Percentiles rank a stretch among this genome's conserved stretches.
phyloP scores from a whole-genome alignment of 2,329 filamentous ascomycete genomes.

The Arthrobotrys entomopaga region DNA sequence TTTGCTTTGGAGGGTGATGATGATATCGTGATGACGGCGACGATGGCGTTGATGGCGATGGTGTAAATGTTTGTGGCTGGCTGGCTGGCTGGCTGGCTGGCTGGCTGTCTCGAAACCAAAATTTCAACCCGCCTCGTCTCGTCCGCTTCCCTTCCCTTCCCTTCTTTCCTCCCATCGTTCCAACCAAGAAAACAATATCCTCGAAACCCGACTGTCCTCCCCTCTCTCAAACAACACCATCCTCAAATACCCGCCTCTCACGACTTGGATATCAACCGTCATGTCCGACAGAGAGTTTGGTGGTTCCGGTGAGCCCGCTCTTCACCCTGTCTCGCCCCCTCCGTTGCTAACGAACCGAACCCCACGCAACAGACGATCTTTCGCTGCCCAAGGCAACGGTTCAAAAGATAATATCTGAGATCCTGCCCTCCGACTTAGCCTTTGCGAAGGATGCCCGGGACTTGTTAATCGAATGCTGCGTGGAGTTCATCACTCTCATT shows the following conservation, averaged over 20 bases:
- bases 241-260: background rate
- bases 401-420: constrained; percentile 90
- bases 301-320: constrained; percentile 47
- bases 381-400: constrained; percentile 74
- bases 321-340: constrained; percentile 9
- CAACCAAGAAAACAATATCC: too few species aligned
- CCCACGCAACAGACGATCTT: constrained; percentile 68
- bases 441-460: constrained; percentile 97
- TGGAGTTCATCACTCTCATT: constrained; percentile 98
- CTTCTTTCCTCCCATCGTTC: too few species aligned
- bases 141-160: too few species aligned
- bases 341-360: constrained; percentile 5
- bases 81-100: too few species aligned
- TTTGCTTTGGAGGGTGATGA: too few species aligned
- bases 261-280: background rate
- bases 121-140: too few species aligned
- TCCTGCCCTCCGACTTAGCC: constrained; percentile 81
- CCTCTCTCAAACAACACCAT: background rate
- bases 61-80: constrained; percentile 8
- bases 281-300: constrained; percentile 58
- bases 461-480: constrained; percentile 95
- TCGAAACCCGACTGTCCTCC: background rate
- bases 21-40: background rate
- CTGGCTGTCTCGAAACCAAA: too few species aligned
- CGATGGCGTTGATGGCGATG: constrained; percentile 1